Conservation (phyloP, 805 yeast species). For the Cyberlindnera sargentensis region DNA sequence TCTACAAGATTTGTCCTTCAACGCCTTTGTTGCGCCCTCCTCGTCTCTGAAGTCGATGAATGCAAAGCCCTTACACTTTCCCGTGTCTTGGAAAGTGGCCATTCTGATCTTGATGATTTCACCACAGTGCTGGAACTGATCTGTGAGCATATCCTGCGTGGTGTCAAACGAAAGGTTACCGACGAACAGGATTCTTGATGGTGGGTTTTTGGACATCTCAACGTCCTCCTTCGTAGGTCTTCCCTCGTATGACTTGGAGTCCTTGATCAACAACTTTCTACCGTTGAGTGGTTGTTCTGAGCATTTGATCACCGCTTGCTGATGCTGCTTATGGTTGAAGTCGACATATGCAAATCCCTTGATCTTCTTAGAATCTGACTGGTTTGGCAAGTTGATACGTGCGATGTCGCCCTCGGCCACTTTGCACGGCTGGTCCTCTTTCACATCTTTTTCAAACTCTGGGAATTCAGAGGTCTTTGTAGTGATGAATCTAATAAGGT, state of each 20-base stretch:
- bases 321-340: slow-evolving; percentile 53
- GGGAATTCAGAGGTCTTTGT: slow-evolving; percentile 44
- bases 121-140: slow-evolving; percentile 88
- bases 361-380: slow-evolving; percentile 45
- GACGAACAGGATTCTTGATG: slow-evolving; percentile 81
- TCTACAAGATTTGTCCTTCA: slow-evolving; percentile 62
- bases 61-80: slow-evolving; percentile 95
- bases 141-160: slow-evolving; percentile 66
- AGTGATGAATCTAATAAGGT: slow-evolving; percentile 55
- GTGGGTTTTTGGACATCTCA: slow-evolving; percentile 66
- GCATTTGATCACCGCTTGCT: slow-evolving; percentile 53
- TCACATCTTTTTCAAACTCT: slow-evolving; percentile 21
- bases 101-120: slow-evolving; percentile 77
- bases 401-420: slow-evolving; percentile 55
- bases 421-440: slow-evolving; percentile 26
- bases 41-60: slow-evolving; percentile 81
- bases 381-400: slow-evolving; percentile 75
- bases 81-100: slow-evolving; percentile 97
- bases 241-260: slow-evolving; percentile 76
- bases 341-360: slow-evolving; percentile 91
- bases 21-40: slow-evolving; percentile 76
- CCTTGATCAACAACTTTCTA: slow-evolving; percentile 78
- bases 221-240: slow-evolving; percentile 60
- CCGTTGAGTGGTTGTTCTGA: slow-evolving; percentile 75
- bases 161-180: slow-evolving; percentile 94